Evolutionary conservation across 257 asterid genomes (phyloP), one percentile per base, ranked within the genome.

Genomic region (Cinchona pubescens): DNA sequence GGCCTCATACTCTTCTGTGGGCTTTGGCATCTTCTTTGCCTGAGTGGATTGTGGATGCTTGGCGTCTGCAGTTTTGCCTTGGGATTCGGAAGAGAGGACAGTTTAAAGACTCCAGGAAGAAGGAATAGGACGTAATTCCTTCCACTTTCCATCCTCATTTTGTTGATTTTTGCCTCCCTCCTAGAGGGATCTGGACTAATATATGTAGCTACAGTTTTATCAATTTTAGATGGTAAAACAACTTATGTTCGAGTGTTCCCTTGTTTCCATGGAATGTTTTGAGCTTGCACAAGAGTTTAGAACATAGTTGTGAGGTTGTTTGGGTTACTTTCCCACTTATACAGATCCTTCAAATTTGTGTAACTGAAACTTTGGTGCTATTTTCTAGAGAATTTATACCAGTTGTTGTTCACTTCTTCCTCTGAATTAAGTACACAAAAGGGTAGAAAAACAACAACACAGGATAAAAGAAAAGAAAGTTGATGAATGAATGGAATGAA

Each of bases 1-100:
- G 99, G 99, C 99, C 99, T 0, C 98, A 94, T 78, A 68, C 97
- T 8, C 80, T 94, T 71, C 76, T 92, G 64, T 94, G 98, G 98
- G 93, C 87, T 51, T 7, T 92, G 81, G 67, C 80, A 16, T 53
- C 48, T 40, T 87, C 85, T 2, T 53, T 92, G 77, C 97, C 97
- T 0, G 97, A 92, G 74, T 88, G 83, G 0, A 65, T 72, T 19
- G 76, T 95, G 3, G 98, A 95, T 75, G 88, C 93, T 9, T 95
- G 98, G 98, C 96, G 97, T 34, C 82, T 91, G 73, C 80, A 75
- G 49, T 88, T 83, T 87, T 86, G 91, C 85, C 93, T 92, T 1
- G 83, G 70, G 7, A 87, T 95, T 67, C 81, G 99, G 78, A 92
- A 90, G 85, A 87, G 86, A 69, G 99, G 99, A 59, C 96, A 88